These are phyloP conservation scores for Ophiostoma sp. DNA, from an alignment of 2,329 filamentous ascomycete species.

Conservation along the genomic window DNA sequence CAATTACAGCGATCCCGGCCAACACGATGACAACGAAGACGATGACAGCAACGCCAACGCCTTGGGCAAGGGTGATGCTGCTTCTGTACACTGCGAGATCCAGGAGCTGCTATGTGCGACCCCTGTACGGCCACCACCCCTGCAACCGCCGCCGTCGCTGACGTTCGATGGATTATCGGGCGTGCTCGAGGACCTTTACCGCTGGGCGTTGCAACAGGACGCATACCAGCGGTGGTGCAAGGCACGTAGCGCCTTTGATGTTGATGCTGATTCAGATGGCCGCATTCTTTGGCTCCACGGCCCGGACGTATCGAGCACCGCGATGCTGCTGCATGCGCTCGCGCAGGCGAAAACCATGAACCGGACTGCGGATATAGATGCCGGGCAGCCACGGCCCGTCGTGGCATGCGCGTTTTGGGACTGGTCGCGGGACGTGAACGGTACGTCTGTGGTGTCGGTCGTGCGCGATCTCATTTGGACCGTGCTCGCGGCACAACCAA, in stretches of 20 bases:
- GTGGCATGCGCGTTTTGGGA: constrained; percentile 4
- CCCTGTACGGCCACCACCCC: no score
- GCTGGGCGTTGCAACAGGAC: neutral
- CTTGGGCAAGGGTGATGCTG: no score
- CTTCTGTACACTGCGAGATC: no score
- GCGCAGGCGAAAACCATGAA: no score
- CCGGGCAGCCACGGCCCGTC: neutral
- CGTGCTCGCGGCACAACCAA: neutral
- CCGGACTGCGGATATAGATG: neutral
- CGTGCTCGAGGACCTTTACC: neutral
- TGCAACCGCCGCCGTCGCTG: neutral
- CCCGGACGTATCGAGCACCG: neutral
- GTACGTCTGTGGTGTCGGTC: neutral
- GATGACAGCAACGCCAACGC: no score
- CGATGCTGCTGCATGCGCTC: neutral
- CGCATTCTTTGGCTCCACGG: constrained; percentile 3
- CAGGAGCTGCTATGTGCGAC: no score
- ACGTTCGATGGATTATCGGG: neutral
- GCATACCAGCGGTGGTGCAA: neutral
- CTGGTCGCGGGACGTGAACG: neutral
- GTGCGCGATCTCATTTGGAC: neutral
- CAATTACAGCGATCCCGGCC: no score
- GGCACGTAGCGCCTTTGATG: neutral
- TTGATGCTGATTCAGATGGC: neutral
- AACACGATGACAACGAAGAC: no score